Evolutionary conservation across 2,329 filamentous ascomycete genomes (phyloP), one percentile per base, ranked within the genome.

Genomic region (Fusarium vanettenii): DNA sequence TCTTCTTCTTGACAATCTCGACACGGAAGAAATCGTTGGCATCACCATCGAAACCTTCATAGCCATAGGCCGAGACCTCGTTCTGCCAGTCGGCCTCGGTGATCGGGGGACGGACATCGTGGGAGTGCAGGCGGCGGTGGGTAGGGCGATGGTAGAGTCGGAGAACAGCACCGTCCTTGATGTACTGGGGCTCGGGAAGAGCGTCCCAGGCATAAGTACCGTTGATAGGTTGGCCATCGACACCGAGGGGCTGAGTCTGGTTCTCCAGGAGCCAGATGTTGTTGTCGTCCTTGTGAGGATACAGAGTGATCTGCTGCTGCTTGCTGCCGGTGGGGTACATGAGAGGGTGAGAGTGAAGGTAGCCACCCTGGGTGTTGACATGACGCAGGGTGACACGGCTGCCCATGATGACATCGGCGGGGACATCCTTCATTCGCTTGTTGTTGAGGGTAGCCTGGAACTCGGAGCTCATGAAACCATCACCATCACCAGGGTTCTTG

Each of bases 401-500:
- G 69, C 97, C 97, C 79, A 97, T 93, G 31, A 93, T 92, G 68
- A 99, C 93, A 84, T 99, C 95, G 33, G 94, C 97, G 2, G 97
- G 93, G 6, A 97, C 95, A 83, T 97, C 95, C 81, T 95, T 92
- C 97, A 99, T 99, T 63, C 91, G 92, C 88, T 98, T 99, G 80
- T 92, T 95, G 86, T 98, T 99, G 76, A 99, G 88, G 3, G 97
- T 98, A 35, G 97, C 94, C 86, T 99, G 97, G 87, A 99, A 99
- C 82, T 99, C 97, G 65, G 96, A 98, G 81, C 95, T 98, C 97
- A 99, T 99, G 88, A 99, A 99, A 65, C 97, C 97, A 84, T 99
- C 97, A 64, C 97, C 97, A 62, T 99, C 97, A 70, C 97, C 97
- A 31, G 97, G 97, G 85, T 99, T 99, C 70, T 93, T 90, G 48